A percentile compares a stretch with the other conserved stretches of the same genome.
Conservation (phyloP, 352 stramenopile genomes). For the Phytophthora pistaciae region DNA sequence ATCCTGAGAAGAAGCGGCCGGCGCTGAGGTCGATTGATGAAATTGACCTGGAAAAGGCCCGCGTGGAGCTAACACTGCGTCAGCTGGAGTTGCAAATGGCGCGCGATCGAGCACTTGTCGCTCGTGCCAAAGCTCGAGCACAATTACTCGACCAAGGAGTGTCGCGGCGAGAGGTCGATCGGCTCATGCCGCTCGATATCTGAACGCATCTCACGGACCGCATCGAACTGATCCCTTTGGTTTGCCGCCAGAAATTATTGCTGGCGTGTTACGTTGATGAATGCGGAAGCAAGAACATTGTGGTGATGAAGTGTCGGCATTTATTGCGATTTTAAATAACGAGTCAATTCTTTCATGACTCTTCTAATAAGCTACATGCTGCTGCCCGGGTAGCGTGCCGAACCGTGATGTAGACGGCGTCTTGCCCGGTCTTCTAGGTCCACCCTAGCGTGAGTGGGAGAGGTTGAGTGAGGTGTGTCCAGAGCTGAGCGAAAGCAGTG, state of each 20-base stretch:
- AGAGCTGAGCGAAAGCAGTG: slow-evolving; percentile 3
- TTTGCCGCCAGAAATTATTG: slow-evolving; percentile 17
- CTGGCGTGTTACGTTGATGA: slow-evolving; percentile 17
- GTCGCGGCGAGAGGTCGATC: slow-evolving; percentile 33
- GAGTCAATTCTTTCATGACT: slow-evolving; percentile 25
- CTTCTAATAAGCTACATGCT: slow-evolving; percentile 40
- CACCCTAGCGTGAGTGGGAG: slow-evolving; percentile 23
- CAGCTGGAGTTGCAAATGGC: slow-evolving; percentile 43
- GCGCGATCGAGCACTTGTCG: slow-evolving; percentile 40
- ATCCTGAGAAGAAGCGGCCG: slow-evolving; percentile 21
- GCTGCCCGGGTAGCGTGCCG: slow-evolving; percentile 7
- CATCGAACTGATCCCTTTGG: slow-evolving; percentile 23
- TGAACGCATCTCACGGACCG: slow-evolving; percentile 16
- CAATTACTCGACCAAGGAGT: slow-evolving; percentile 43
- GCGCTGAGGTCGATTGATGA: slow-evolving; percentile 28
- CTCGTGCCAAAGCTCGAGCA: slow-evolving; percentile 32
- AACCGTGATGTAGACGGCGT: background rate
- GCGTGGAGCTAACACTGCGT: slow-evolving; percentile 39
- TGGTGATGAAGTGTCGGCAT: slow-evolving; percentile 35
- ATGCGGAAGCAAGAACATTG: slow-evolving; percentile 18
- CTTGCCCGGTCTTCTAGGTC: slow-evolving; percentile 22
- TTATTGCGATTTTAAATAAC: slow-evolving; percentile 42
- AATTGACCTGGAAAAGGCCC: slow-evolving; percentile 45
- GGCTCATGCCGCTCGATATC: slow-evolving; percentile 40
- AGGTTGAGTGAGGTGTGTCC: slow-evolving; percentile 11